phyloP scores from a whole-genome alignment of 2,329 filamentous ascomycete species.

The Thelonectria blattea region DNA sequence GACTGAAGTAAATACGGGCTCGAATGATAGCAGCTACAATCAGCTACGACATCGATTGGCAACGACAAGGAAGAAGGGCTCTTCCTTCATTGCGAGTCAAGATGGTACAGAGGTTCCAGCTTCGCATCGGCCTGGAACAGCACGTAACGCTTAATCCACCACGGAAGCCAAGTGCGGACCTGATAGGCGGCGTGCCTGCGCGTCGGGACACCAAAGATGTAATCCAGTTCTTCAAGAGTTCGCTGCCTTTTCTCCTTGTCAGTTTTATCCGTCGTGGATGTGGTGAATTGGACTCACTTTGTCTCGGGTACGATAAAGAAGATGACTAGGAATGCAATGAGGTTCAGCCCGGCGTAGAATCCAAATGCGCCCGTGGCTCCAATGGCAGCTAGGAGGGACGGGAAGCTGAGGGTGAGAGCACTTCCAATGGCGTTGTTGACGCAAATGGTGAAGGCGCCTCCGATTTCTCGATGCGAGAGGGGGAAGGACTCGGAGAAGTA shows the following conservation, averaged over 20 bases:
- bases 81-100: neutral
- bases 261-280: neutral
- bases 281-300: constrained; percentile 41
- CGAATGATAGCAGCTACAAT: no score
- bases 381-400: constrained; percentile 51
- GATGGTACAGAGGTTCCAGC: neutral
- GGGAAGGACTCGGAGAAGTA: constrained; percentile 63
- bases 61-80: no score
- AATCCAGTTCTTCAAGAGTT: constrained; percentile 50
- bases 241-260: constrained; percentile 47
- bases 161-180: neutral
- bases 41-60: no score
- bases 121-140: neutral
- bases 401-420: constrained; percentile 49
- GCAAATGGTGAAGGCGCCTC: constrained; percentile 41
- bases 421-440: constrained; percentile 41
- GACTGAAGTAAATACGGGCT: no score
- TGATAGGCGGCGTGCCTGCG: constrained; percentile 5
- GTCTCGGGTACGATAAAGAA: constrained; percentile 66
- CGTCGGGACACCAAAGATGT: constrained; percentile 11
- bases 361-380: constrained; percentile 56
- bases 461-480: constrained; percentile 56
- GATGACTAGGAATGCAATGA: constrained; percentile 66
- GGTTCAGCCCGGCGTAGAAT: constrained; percentile 66
- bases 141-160: constrained; percentile 3